phyloP scores from a whole-genome alignment of 148 eudicot species.

The Linanthus parryae region DNA sequence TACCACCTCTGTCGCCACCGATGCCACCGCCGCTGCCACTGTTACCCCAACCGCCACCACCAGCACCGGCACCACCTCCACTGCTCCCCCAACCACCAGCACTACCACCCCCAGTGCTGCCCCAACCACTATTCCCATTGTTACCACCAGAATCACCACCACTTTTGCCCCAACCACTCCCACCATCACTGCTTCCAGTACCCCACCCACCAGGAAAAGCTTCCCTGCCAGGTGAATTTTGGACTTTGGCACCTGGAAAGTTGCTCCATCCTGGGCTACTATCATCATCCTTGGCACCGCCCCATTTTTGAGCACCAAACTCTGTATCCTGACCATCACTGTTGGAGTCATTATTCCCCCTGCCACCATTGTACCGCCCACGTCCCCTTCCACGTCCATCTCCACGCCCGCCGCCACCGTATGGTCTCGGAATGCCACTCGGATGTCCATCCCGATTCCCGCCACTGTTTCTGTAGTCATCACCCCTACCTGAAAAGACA shows the following conservation, averaged over 20 bases:
- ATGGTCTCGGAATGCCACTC: conserved; percentile 61
- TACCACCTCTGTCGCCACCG: background rate
- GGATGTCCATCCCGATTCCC: conserved; percentile 50
- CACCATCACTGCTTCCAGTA: conserved; percentile 1
- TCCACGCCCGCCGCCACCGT: conserved; percentile 50
- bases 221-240: conserved; percentile 67
- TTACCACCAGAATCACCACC: conserved; percentile 1
- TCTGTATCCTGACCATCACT: background rate
- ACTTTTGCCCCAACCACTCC: background rate
- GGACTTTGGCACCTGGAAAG: conserved; percentile 71
- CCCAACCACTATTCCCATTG: background rate
- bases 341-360: no score
- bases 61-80: background rate
- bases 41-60: background rate
- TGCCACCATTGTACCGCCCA: conserved; percentile 36
- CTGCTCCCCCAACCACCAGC: background rate
- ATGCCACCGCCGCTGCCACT: background rate
- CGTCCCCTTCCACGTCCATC: conserved; percentile 51
- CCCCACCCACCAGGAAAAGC: conserved; percentile 34
- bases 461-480: conserved; percentile 13
- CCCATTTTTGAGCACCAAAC: background rate
- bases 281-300: conserved; percentile 35
- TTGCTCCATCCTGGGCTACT: conserved; percentile 44
- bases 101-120: background rate
- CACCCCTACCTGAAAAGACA: background rate